Conservation (phyloP, 352 stramenopile genomes). For the Blastocystis sp. region DNA sequence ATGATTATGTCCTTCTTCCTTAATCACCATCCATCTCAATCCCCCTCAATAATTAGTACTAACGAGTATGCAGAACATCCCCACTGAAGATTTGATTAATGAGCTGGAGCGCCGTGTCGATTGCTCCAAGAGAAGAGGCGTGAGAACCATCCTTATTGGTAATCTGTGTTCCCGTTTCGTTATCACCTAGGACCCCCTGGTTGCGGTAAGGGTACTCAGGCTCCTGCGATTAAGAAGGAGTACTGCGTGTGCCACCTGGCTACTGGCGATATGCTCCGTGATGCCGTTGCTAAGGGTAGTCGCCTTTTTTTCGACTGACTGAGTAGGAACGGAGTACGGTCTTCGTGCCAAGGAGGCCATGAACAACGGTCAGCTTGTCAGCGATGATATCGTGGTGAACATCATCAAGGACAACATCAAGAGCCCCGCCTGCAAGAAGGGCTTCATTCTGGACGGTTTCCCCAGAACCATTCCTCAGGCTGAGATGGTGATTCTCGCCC, state of each 20-base stretch:
- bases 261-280: conserved; percentile 97
- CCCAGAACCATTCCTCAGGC: conserved; percentile 94
- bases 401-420: conserved; percentile 98
- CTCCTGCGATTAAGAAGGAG: conserved; percentile 91
- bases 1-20: neutral
- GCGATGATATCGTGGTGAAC: conserved; percentile 97
- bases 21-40: neutral
- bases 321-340: conserved; percentile 75
- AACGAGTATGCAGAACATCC: conserved; percentile 72
- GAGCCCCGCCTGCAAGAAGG: conserved; percentile 89
- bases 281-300: conserved; percentile 87
- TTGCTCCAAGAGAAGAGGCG: conserved; percentile 86
- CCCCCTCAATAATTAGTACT: neutral
- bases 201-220: conserved; percentile 97
- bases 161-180: conserved; percentile 6
- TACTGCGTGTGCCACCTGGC: conserved; percentile 95
- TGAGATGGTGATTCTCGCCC: conserved; percentile 77
- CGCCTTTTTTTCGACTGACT: conserved; percentile 4
- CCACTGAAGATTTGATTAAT: conserved; percentile 81
- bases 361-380: conserved; percentile 86
- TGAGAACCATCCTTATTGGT: conserved; percentile 89
- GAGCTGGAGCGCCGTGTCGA: conserved; percentile 86
- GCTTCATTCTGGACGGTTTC: conserved; percentile 99
- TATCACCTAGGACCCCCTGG: conserved; percentile 81
- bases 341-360: conserved; percentile 83